Conservation (phyloP, 352 stramenopile genomes). For the Labyrinthula sp. region DNA sequence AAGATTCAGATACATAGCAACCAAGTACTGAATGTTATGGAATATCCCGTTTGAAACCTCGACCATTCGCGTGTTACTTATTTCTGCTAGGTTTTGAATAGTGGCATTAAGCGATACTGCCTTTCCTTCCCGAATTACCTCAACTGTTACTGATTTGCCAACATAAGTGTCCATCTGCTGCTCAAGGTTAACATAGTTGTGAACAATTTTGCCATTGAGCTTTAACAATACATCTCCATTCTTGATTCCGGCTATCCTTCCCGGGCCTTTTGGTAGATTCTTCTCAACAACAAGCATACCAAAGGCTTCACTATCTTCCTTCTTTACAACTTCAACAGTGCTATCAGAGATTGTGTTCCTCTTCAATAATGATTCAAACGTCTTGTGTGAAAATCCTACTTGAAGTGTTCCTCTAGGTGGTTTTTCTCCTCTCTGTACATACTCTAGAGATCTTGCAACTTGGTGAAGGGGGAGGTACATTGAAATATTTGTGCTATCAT, state of each 20-base stretch:
- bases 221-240: slow-evolving; percentile 6
- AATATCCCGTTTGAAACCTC: slow-evolving; percentile 17
- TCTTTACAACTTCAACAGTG: slow-evolving; percentile 5
- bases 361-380: slow-evolving; percentile 11
- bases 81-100: slow-evolving; percentile 9
- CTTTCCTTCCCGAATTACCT: slow-evolving; percentile 1
- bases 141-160: slow-evolving; percentile 1
- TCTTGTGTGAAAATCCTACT: slow-evolving; percentile 11
- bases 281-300: slow-evolving; percentile 13
- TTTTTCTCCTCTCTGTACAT: slow-evolving; percentile 42
- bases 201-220: slow-evolving; percentile 7
- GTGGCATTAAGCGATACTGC: not conserved
- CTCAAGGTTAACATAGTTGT: slow-evolving; percentile 13
- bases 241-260: slow-evolving; percentile 2
- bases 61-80: slow-evolving; percentile 13
- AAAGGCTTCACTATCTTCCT: slow-evolving; percentile 6
- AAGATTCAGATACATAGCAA: slow-evolving; percentile 38
- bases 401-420: slow-evolving; percentile 9
- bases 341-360: slow-evolving; percentile 4
- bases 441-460: slow-evolving; percentile 49
- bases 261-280: slow-evolving; percentile 16
- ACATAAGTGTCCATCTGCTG: slow-evolving; percentile 18
- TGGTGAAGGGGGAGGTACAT: slow-evolving; percentile 66
- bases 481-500: slow-evolving; percentile 54
- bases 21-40: slow-evolving; percentile 18